Evolutionary conservation across 2,329 filamentous ascomycete genomes (phyloP).

Genomic region (Cordyceps pruinosa): DNA sequence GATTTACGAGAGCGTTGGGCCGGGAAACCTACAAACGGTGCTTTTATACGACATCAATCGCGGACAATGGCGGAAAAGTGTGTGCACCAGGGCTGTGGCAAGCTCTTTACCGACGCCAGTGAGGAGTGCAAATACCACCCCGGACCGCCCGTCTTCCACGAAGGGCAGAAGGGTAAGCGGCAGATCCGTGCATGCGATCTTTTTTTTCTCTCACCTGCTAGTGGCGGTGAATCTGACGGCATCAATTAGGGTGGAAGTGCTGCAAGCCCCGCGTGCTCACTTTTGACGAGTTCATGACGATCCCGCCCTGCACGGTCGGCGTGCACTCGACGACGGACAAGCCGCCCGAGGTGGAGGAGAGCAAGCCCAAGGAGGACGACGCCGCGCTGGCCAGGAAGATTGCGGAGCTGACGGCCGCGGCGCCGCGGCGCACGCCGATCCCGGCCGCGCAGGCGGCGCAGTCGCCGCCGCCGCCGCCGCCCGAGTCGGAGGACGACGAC

Average conservation of each 20-base stretch:
- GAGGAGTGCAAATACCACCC: slow-evolving; percentile 90
- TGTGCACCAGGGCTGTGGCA: slow-evolving; percentile 93
- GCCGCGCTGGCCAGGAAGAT: slow-evolving; percentile 36
- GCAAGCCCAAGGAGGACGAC: slow-evolving; percentile 42
- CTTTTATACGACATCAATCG: neutral
- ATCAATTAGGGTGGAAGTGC: slow-evolving; percentile 87
- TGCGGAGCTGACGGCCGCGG: slow-evolving; percentile 45
- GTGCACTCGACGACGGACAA: slow-evolving; percentile 83
- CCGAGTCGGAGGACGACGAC: slow-evolving; percentile 85
- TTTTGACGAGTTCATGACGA: slow-evolving; percentile 95
- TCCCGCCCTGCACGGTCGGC: slow-evolving; percentile 86
- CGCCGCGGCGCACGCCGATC: slow-evolving; percentile 32
- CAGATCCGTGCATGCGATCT: neutral
- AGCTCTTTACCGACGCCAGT: slow-evolving; percentile 71
- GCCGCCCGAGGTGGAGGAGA: slow-evolving; percentile 56
- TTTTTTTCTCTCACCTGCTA: neutral
- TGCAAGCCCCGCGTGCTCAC: slow-evolving; percentile 95
- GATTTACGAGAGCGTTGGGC: neutral
- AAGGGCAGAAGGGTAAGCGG: slow-evolving; percentile 86
- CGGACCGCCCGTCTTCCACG: slow-evolving; percentile 89
- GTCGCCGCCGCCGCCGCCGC: slow-evolving; percentile 51
- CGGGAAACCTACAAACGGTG: neutral
- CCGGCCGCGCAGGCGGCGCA: slow-evolving; percentile 38
- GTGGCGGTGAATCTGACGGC: neutral
- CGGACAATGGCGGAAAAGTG: slow-evolving; percentile 69